A percentile compares a stretch with the other conserved stretches of the same genome.
phyloP scores from a whole-genome alignment of 2,329 filamentous ascomycete species.

The Cordyceps militaris region DNA sequence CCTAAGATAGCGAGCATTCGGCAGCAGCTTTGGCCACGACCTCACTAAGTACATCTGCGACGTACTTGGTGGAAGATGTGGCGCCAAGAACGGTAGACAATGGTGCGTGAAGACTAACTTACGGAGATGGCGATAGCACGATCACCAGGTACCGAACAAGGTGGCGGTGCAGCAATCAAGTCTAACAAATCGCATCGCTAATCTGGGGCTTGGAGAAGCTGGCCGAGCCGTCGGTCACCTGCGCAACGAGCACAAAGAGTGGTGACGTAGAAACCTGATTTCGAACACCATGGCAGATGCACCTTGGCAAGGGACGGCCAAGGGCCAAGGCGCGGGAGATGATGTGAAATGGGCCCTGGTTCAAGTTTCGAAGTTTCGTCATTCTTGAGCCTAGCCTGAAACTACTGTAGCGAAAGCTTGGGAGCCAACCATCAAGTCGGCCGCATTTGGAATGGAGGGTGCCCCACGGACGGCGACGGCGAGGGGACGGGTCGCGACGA shows the following conservation, averaged over 20 bases:
- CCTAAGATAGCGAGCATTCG: too few species aligned
- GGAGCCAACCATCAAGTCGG: conserved; percentile 5
- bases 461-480: background rate
- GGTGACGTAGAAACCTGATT: background rate
- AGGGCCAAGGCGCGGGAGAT: conserved; percentile 9
- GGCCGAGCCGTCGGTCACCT: conserved; percentile 2
- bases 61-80: too few species aligned
- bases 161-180: conserved; percentile 5
- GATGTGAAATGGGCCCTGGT: conserved; percentile 10
- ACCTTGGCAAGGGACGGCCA: background rate
- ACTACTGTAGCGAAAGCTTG: conserved; percentile 12
- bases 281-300: background rate
- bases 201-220: background rate
- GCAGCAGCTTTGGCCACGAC: too few species aligned
- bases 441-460: conserved; percentile 17
- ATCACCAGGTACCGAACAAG: conserved; percentile 1
- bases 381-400: conserved; percentile 13
- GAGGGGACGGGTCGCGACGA: background rate
- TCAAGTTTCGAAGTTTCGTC: conserved; percentile 14
- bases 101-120: too few species aligned
- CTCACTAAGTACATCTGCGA: too few species aligned
- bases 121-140: background rate
- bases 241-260: conserved; percentile 1
- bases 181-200: background rate
- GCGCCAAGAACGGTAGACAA: background rate